Conservation (phyloP, 768 basidiomycete species). For the Lactifluus subvellereus region DNA sequence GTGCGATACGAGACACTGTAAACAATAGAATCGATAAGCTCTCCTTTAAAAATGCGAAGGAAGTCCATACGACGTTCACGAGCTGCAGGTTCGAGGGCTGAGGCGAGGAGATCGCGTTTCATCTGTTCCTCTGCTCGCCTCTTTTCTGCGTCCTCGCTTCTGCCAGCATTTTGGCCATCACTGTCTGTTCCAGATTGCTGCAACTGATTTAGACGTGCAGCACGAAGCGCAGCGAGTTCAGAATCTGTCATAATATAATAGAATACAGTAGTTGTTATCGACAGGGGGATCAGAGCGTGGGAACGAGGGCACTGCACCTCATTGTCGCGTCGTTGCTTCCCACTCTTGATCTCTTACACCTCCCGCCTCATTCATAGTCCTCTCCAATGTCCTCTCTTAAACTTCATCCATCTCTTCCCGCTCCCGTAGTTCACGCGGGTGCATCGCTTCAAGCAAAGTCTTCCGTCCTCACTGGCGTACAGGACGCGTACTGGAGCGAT, state of each 20-base stretch:
- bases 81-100: slow-evolving; percentile 22
- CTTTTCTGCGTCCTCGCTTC: slow-evolving; percentile 42
- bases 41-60: background rate
- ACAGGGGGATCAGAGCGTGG: background rate
- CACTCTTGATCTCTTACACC: background rate
- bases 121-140: slow-evolving; percentile 60
- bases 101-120: slow-evolving; percentile 52
- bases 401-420: slow-evolving; percentile 61
- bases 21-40: background rate
- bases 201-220: slow-evolving; percentile 39
- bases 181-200: slow-evolving; percentile 28
- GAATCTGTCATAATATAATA: slow-evolving; percentile 29
- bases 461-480: slow-evolving; percentile 80
- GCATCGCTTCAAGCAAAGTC: slow-evolving; percentile 76
- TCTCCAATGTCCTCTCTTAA: slow-evolving; percentile 46
- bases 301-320: slow-evolving; percentile 20
- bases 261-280: background rate
- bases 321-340: slow-evolving; percentile 22
- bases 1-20: slow-evolving; percentile 77
- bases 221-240: slow-evolving; percentile 41
- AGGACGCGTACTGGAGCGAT: slow-evolving; percentile 97
- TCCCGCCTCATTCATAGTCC: slow-evolving; percentile 6
- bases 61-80: slow-evolving; percentile 22
- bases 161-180: slow-evolving; percentile 37
- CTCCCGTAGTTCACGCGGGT: slow-evolving; percentile 66